Percentiles rank a stretch among this genome's conserved stretches.
Evolutionary conservation across 306 rosid genomes (phyloP).

Genomic region (Argentina anserina): DNA sequence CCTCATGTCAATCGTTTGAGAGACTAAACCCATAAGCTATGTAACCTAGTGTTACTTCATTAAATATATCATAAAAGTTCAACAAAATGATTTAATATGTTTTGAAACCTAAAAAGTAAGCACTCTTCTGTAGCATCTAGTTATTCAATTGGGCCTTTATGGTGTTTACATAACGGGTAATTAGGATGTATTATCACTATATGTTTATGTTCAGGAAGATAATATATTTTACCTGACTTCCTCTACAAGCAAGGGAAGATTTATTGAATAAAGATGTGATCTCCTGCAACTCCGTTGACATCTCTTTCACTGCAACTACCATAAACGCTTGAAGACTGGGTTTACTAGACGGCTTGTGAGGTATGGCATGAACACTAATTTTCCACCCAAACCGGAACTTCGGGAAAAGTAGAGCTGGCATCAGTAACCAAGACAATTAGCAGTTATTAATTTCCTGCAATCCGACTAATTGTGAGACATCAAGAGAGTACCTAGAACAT

Average conservation of each 20-base stretch:
- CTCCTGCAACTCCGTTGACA: conserved; percentile 49
- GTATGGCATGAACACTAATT: conserved; percentile 68
- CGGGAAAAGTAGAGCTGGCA: conserved; percentile 72
- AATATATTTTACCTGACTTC: conserved; percentile 62
- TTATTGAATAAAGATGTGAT: conserved; percentile 48
- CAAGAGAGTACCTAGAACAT: conserved; percentile 61
- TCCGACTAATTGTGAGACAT: not conserved
- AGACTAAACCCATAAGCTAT: conserved; percentile 10
- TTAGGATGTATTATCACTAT: conserved; percentile 8
- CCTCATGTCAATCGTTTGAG: conserved; percentile 23
- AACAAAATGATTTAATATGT: not conserved
- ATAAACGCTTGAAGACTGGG: conserved; percentile 75
- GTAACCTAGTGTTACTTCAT: not conserved
- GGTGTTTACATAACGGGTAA: not conserved
- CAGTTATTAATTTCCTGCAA: not conserved
- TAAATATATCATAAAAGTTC: not conserved
- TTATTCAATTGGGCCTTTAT: not conserved
- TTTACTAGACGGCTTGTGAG: conserved; percentile 52
- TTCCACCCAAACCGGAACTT: conserved; percentile 91
- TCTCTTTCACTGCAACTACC: conserved; percentile 77
- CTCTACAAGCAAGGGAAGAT: conserved; percentile 47
- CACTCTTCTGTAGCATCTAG: not conserved
- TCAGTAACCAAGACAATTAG: conserved; percentile 16
- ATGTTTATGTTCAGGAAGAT: conserved; percentile 12
- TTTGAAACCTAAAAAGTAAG: not conserved